Evolutionary conservation across 352 stramenopile genomes (phyloP), one percentile per base, ranked within the genome.

Genomic region (Blastocystis sp.): DNA sequence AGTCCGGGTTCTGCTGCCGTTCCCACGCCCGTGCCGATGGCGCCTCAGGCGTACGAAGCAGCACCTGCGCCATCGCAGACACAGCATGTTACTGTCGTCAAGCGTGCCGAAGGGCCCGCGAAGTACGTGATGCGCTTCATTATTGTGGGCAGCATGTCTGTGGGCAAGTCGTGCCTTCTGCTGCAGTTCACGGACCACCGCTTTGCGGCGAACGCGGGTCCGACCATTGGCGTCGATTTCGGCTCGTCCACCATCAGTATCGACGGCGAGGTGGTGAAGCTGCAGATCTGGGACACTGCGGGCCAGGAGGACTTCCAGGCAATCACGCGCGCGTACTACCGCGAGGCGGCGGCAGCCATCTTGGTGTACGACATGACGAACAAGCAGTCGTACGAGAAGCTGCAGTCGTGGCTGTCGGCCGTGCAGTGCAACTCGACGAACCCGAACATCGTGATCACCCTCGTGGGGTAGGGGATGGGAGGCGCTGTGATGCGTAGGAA

Each of bases 281-380:
- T 89, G 21, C 79, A 89, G 67, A 94, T 97, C 24, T 93, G 91
- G 91, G 91, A 93, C 71, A 93, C 91, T 19, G 91, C 91, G 29
- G 91, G 91, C 29, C 91, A 93, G 90, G 91, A 93, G 70, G 59
- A 91, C 65, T 93, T 92, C 80, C 85, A 92, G 66, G 79, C 90
- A 19, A 91, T 92, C 41, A 92, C 90, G 0, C 94, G 88, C 94
- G 94, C 95, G 63, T 97, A 96, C 91, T 97, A 97, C 92, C 93
- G 95, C 16, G 95, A 95, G 21, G 94, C 95, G 0, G 95, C 96
- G 92, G 95, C 94, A 26, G 96, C 96, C 66, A 90, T 97, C 50
- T 91, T 97, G 13, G 94, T 97, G 51, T 97, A 97, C 91, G 95
- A 97, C 88, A 94, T 97, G 91, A 96, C 94, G 33, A 94, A 97